Evolutionary conservation across 139 green algal species (phyloP), one percentile per base, ranked within the genome.

Genomic region (Axilococcus clingmanii): DNA sequence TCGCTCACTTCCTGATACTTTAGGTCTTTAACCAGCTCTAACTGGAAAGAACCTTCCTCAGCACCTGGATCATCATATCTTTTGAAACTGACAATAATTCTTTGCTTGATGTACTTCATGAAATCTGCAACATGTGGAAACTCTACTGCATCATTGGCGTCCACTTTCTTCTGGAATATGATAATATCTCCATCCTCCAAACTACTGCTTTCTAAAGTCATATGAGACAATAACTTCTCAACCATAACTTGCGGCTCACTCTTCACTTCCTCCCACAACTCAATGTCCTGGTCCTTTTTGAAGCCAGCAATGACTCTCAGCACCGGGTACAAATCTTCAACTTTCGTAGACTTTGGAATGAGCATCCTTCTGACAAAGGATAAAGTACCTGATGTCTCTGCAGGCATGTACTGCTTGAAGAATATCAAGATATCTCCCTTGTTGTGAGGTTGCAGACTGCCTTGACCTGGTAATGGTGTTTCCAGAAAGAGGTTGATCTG

Each of bases 151-250:
- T 31, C 34, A 23, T 15, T 65, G 63, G 62, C 20, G 27, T 52
- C 23, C n/a, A 78, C 32, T 23, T 15, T 16, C 14, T 37, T 55
- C 65, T 96, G 88, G 31, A 89, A 71, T 42, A 80, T 62, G 7
- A 96, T 48, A 48, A 96, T 93, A 68, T 96, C 88, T 3, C 88
- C 88, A 44, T 90, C 50, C 66, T 95, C 71, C 22, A 95, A 69
- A 72, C 85, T 66, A 2, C 45, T 41, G 16, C 23, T 14, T 9
- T 40, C 33, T 27, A 81, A 66, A 14, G 35, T 57, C 12, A 27
- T 23, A 14, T 12, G 20, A 22, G 44, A 25, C 20, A 22, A 35
- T 16, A 88, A 44, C 7, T 23, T 2, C 7, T 87, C 68, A 22
- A 85, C 75, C 74, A 91, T 87, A 23, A 96, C 71, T 7, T 34